Evolutionary conservation across 805 yeast species (phyloP), one percentile per base, ranked within the genome.

Genomic region (Lipomyces mesembrius): DNA sequence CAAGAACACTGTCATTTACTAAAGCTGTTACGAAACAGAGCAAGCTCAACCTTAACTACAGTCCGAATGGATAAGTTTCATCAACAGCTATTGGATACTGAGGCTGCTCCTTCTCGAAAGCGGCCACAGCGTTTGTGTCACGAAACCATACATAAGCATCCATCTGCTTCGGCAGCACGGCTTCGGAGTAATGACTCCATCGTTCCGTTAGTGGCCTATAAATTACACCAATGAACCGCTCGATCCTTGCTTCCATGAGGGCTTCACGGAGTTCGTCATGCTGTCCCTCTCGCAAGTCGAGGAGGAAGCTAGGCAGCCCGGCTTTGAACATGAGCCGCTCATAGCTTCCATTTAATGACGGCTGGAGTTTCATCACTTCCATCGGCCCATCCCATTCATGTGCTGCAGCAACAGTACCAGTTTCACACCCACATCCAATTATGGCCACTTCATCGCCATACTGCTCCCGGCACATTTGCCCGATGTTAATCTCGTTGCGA

Each of bases 141-240:
- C 46, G 46, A 56, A 56, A 56, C 59, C 59, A 56, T 7, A 56
- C 25, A 29, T 29, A 56, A 56, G 46, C 59, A 56, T 56, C 59
- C 46, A 56, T 34, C 59, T 56, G 59, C 25, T 56, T 56, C 43
- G 59, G 59, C 22, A 56, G 59, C 46, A 56, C 59, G 7, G 59
- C 59, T n/a, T 56, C 59, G 59, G 59, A 56, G 46, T 56, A 56
- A 32, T 56, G 59, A 56, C 46, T 34, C 59, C 59, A 34, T 32
- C 59, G 59, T 27, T 56, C 59, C 49, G 59, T 56, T n/a, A 34
- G 46, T 27, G 46, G 39, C 46, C 59, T 32, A 37, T 56, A 56
- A 56, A 56, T 56, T 8, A 56, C 59, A 12, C 59, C 59, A 56
- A 56, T 56, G 59, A 56, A 56, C 25, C 59, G 59, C 46, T 56